phyloP scores from a whole-genome alignment of 23 red algal species.

The Gracilaria vermiculophylla region DNA sequence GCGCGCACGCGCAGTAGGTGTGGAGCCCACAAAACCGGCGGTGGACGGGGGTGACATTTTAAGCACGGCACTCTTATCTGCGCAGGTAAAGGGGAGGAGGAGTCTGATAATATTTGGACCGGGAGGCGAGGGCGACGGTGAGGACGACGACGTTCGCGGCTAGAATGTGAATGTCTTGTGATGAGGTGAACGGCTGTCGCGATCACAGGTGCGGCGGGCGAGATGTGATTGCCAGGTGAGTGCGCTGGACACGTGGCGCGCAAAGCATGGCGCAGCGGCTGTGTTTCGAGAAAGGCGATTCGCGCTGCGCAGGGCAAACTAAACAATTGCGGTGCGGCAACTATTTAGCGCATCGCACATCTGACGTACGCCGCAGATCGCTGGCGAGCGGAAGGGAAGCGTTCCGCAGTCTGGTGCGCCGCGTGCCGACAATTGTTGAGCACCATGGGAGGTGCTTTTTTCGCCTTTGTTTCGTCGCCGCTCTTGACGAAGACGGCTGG shows the following conservation, averaged over 20 bases:
- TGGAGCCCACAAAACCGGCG: slow-evolving; percentile 11
- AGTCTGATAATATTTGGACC: too few species aligned
- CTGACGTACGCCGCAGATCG: too few species aligned
- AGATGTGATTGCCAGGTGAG: background rate
- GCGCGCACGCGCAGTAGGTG: background rate
- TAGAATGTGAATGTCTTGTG: too few species aligned
- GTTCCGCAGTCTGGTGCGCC: too few species aligned
- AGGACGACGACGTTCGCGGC: background rate
- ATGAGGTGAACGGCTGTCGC: background rate
- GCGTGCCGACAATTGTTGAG: too few species aligned
- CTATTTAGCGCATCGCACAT: too few species aligned
- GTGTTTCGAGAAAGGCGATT: background rate
- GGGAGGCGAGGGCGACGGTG: background rate
- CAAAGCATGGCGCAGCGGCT: background rate
- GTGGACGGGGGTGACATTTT: background rate
- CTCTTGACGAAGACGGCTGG: background rate
- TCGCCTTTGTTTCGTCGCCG: background rate
- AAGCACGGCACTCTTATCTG: too few species aligned
- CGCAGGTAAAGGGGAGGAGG: background rate
- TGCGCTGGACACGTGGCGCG: slow-evolving; percentile 25
- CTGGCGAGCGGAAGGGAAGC: too few species aligned
- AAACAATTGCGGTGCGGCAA: too few species aligned
- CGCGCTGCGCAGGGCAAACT: background rate
- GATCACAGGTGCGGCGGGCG: background rate
- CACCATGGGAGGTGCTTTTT: background rate